Evolutionary conservation across 2,329 filamentous ascomycete genomes (phyloP).

Genomic region (Talaromyces islandicus): DNA sequence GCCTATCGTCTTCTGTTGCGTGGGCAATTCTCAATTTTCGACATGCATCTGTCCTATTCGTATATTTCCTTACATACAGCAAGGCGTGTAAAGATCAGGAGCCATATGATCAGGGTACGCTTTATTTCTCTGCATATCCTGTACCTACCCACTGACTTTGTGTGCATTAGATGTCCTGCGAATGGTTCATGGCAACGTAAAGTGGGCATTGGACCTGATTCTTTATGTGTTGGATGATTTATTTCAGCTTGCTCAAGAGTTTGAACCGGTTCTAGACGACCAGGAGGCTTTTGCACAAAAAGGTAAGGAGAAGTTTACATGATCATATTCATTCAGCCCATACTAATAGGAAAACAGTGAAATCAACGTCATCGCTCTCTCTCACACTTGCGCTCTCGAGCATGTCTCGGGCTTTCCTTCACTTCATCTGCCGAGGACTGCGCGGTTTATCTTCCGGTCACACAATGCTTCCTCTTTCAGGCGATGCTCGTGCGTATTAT

Average conservation of each 20-base stretch:
- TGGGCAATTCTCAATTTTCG: conserved; percentile 70
- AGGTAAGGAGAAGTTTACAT: conserved; percentile 17
- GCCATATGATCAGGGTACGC: conserved; percentile 52
- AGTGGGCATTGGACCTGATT: conserved; percentile 68
- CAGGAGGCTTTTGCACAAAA: conserved; percentile 33
- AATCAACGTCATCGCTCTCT: conserved; percentile 33
- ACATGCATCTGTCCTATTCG: conserved; percentile 59
- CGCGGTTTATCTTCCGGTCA: conserved; percentile 46
- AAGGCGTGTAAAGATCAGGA: conserved; percentile 44
- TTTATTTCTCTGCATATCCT: not conserved
- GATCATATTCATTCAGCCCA: not conserved
- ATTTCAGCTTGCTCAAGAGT: conserved; percentile 37
- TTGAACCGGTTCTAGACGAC: conserved; percentile 27
- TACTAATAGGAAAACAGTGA: conserved; percentile 20
- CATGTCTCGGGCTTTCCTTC: conserved; percentile 66
- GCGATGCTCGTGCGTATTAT: conserved; percentile 39
- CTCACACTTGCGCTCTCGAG: conserved; percentile 63
- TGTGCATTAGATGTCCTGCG: conserved; percentile 59
- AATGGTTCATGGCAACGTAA: conserved; percentile 66
- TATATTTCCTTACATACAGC: conserved; percentile 59
- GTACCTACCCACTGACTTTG: conserved; percentile 10
- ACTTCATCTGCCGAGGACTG: conserved; percentile 61
- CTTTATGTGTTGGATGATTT: conserved; percentile 52
- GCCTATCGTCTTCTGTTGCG: conserved; percentile 66
- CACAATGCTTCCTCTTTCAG: conserved; percentile 32